A percentile compares a stretch with the other conserved stretches of the same genome.
These are phyloP conservation scores for Dillenia turbinata DNA, from an alignment of 164 flowering plant genomes.

Conservation along the genomic window DNA sequence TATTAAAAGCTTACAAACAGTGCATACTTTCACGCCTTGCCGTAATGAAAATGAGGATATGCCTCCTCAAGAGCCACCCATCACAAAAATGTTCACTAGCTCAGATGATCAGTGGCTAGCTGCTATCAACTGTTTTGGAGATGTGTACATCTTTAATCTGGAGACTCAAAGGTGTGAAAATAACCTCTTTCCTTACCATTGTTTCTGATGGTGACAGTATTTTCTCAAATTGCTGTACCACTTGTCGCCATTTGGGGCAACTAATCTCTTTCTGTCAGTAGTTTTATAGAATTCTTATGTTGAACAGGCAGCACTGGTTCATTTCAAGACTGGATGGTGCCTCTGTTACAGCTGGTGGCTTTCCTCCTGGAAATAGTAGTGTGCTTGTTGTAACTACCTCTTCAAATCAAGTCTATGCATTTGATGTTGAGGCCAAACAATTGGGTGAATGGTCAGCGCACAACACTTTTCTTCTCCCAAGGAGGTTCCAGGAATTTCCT, in stretches of 20 bases:
- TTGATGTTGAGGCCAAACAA: conserved; percentile 87
- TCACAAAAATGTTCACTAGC: conserved; percentile 76
- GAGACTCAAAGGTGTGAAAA: conserved; percentile 60
- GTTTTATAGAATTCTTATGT: neutral
- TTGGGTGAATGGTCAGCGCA: conserved; percentile 80
- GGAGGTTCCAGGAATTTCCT: conserved; percentile 83
- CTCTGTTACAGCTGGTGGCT: conserved; percentile 93
- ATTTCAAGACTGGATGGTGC: conserved; percentile 87
- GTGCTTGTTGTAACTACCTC: conserved; percentile 77
- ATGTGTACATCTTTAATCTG: conserved; percentile 77
- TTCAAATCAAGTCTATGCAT: conserved; percentile 76
- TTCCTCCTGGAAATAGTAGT: conserved; percentile 68
- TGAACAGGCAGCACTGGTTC: conserved; percentile 95
- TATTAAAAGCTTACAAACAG: conserved; percentile 34
- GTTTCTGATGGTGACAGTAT: neutral
- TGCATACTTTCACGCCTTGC: conserved; percentile 64
- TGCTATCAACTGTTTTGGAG: conserved; percentile 88
- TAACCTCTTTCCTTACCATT: neutral
- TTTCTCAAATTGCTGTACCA: conserved; percentile 1
- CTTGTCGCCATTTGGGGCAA: neutral
- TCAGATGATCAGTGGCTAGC: conserved; percentile 92
- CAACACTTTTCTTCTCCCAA: conserved; percentile 59
- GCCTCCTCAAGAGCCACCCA: conserved; percentile 81
- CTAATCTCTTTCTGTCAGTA: neutral
- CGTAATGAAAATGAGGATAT: conserved; percentile 44